These are phyloP conservation scores for Alloteropsis angusta DNA, from an alignment of 202 grass and related monocot genomes.

Conservation along the genomic window DNA sequence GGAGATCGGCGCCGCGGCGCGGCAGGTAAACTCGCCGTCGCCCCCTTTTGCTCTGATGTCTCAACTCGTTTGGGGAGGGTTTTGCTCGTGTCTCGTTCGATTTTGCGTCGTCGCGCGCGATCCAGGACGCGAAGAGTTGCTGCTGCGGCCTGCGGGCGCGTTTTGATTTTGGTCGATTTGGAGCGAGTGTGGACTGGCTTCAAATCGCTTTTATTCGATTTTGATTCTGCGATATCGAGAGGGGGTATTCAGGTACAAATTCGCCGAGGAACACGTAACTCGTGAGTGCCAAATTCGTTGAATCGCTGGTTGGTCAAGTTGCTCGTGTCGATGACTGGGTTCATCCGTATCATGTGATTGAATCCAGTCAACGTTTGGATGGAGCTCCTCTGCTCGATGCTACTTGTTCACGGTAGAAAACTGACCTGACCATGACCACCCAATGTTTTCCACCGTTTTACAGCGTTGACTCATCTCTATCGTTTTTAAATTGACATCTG, in stretches of 20 bases:
- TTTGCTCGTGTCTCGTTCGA: neutral
- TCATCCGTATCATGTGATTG: slow-evolving; percentile 13
- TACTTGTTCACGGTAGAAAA: neutral
- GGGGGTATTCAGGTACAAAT: neutral
- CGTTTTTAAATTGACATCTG: neutral
- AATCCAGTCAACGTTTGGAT: slow-evolving; percentile 27
- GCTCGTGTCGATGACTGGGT: neutral
- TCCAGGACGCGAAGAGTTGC: neutral
- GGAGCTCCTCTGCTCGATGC: neutral
- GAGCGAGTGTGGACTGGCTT: too few relatives aligned
- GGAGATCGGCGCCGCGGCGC: slow-evolving; percentile 26
- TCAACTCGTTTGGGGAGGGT: neutral
- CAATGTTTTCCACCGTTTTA: neutral
- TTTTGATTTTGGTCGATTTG: neutral
- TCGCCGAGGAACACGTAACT: neutral
- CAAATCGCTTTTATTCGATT: neutral
- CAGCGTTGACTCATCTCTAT: neutral
- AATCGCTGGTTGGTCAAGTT: neutral
- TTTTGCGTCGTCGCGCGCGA: neutral
- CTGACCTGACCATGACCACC: neutral
- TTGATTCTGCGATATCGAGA: neutral
- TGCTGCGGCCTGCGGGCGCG: neutral
- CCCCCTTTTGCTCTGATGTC: neutral
- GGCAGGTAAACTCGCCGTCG: slow-evolving; percentile 27
- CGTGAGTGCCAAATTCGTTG: neutral